These are phyloP conservation scores for Calonectria ilicicola DNA, from an alignment of 2,329 filamentous ascomycete species.

Conservation along the genomic window DNA sequence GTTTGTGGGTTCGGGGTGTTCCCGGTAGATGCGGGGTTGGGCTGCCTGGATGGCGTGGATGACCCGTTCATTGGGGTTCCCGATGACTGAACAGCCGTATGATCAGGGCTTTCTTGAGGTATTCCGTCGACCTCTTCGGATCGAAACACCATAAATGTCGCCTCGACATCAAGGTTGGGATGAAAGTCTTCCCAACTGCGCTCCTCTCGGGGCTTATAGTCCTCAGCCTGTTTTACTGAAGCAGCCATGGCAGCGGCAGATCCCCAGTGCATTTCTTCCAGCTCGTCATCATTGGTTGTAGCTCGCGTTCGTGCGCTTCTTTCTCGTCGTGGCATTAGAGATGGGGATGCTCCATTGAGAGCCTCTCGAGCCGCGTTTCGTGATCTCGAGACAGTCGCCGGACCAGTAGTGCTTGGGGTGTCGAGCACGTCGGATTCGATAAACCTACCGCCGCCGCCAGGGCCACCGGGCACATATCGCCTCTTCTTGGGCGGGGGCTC, in stretches of 20 bases:
- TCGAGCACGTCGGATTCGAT: slow-evolving; percentile 78
- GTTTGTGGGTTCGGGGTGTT: slow-evolving; percentile 56
- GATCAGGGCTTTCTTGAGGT: slow-evolving; percentile 53
- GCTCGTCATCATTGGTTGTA: slow-evolving; percentile 64
- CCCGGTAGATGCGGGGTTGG: slow-evolving; percentile 56
- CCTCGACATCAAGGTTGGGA: slow-evolving; percentile 91
- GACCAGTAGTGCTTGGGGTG: slow-evolving; percentile 56
- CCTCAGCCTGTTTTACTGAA: slow-evolving; percentile 89
- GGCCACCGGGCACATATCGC: slow-evolving; percentile 87
- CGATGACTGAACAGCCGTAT: slow-evolving; percentile 47
- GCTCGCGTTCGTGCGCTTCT: slow-evolving; percentile 66
- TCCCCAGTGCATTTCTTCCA: slow-evolving; percentile 78
- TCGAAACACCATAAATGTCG: slow-evolving; percentile 80
- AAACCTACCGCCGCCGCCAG: slow-evolving; percentile 87
- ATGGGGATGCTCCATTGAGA: slow-evolving; percentile 49
- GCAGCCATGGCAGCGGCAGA: slow-evolving; percentile 91
- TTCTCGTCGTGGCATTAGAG: slow-evolving; percentile 66
- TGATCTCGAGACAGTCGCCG: slow-evolving; percentile 64
- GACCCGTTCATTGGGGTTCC: slow-evolving; percentile 52
- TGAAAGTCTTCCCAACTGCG: slow-evolving; percentile 98
- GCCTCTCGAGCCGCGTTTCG: slow-evolving; percentile 61
- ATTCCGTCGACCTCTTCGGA: slow-evolving; percentile 88
- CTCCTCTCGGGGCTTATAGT: slow-evolving; percentile 97
- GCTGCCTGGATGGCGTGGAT: slow-evolving; percentile 60
- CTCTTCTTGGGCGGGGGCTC: slow-evolving; percentile 78